Percentiles rank a stretch among this genome's conserved stretches.
Evolutionary conservation across 441 rosid species (phyloP).

Genomic region (Adansonia gregorii): DNA sequence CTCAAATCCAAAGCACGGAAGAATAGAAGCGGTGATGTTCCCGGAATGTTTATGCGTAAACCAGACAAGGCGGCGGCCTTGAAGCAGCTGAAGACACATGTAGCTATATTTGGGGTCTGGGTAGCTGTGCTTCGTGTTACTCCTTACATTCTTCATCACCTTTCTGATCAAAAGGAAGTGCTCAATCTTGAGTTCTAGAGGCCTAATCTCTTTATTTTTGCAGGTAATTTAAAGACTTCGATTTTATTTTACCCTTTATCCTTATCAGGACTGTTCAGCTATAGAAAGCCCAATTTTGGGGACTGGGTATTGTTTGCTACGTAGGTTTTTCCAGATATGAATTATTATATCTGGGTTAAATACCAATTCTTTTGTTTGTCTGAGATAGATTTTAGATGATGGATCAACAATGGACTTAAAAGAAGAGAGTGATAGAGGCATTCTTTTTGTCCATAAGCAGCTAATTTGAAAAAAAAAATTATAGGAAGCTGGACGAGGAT

Average conservation of each 20-base stretch:
- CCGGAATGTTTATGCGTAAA: constrained; percentile 88
- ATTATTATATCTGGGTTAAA: not conserved
- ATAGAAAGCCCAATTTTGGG: not conserved
- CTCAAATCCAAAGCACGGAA: not conserved
- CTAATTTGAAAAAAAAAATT: no score
- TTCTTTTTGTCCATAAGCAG: not conserved
- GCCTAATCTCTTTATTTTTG: not conserved
- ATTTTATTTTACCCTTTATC: not conserved
- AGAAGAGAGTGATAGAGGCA: not conserved
- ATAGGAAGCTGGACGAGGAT: not conserved
- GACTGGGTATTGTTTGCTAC: not conserved
- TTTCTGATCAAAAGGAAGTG: constrained; percentile 70
- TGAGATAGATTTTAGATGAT: not conserved
- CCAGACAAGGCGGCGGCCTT: constrained; percentile 85
- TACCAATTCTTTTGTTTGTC: not conserved
- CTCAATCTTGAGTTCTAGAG: constrained; percentile 79
- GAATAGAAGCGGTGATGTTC: constrained; percentile 57
- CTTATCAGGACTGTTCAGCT: not conserved
- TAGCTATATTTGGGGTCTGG: constrained; percentile 72
- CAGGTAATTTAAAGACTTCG: constrained; percentile 1
- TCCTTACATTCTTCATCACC: constrained; percentile 73
- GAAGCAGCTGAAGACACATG: constrained; percentile 78
- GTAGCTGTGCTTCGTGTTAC: constrained; percentile 64
- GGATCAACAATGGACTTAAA: not conserved
- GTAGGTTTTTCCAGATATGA: not conserved